Percentiles rank a stretch among this genome's conserved stretches.
These are phyloP conservation scores for Solanum bulbocastanum DNA, from an alignment of 257 asterid genomes.

Conservation along the genomic window DNA sequence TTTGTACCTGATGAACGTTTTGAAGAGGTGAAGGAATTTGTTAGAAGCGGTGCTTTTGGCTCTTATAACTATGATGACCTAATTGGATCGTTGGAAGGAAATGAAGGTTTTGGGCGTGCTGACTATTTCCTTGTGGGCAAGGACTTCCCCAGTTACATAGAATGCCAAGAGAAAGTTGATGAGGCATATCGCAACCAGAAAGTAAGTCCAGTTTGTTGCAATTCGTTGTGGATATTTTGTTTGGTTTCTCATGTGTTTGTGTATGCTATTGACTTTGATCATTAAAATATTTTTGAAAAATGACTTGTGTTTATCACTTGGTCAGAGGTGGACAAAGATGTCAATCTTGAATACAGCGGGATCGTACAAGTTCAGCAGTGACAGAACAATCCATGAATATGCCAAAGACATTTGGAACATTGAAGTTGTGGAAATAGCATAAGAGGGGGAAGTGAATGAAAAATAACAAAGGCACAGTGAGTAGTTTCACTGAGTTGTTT, in stretches of 20 bases:
- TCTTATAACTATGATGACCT: constrained; percentile 40
- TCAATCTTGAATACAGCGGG: constrained; percentile 81
- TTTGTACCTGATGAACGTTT: constrained; percentile 63
- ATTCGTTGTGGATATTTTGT: background rate
- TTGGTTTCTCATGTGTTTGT: background rate
- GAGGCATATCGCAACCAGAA: constrained; percentile 60
- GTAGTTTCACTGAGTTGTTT: background rate
- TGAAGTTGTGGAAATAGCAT: constrained; percentile 31
- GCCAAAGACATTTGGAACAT: constrained; percentile 74
- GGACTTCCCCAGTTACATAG: constrained; percentile 80
- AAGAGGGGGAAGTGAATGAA: background rate
- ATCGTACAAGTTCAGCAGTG: constrained; percentile 81
- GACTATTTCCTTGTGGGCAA: constrained; percentile 89
- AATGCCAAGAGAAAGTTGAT: constrained; percentile 87
- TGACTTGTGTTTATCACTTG: background rate
- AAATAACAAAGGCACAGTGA: background rate
- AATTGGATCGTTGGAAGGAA: constrained; percentile 77
- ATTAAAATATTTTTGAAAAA: background rate
- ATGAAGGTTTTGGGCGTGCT: constrained; percentile 70
- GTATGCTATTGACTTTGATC: background rate
- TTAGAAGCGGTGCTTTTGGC: constrained; percentile 69
- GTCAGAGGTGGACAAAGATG: constrained; percentile 78
- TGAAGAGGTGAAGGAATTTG: constrained; percentile 53
- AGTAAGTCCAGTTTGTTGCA: constrained; percentile 17
- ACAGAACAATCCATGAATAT: constrained; percentile 71